Evolutionary conservation across 202 grass and related monocot genomes (phyloP).

Genomic region (Cymbopogon flexuosus): DNA sequence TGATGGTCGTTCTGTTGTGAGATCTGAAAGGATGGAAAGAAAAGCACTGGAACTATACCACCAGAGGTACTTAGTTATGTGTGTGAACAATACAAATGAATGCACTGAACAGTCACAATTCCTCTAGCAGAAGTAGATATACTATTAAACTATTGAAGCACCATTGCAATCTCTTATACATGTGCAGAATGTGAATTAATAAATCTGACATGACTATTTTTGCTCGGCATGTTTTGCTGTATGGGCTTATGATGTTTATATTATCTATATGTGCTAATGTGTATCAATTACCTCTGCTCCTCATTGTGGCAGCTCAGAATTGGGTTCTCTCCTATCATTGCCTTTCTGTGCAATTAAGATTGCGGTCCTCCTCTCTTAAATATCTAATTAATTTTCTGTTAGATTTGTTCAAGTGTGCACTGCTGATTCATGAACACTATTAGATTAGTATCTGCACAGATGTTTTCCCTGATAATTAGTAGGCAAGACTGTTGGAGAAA

Average conservation of each 20-base stretch:
- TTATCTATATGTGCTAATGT: not conserved
- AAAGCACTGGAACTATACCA: constrained; percentile 64
- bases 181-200: not conserved
- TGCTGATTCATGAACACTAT: not conserved
- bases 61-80: constrained; percentile 57
- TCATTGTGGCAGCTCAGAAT: not conserved
- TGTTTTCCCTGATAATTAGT: not conserved
- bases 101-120: not conserved
- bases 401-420: not conserved
- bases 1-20: constrained; percentile 64
- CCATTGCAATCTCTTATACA: not conserved
- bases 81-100: not conserved
- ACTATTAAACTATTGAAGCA: constrained; percentile 8
- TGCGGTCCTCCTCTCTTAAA: not conserved
- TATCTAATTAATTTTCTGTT: not conserved
- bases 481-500: not conserved
- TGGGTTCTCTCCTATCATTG: not conserved
- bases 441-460: not conserved
- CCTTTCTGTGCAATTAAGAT: not conserved
- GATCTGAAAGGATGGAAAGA: constrained; percentile 87
- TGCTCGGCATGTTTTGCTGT: constrained; percentile 1
- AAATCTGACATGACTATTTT: constrained; percentile 2
- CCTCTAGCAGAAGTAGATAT: constrained; percentile 12
- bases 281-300: not conserved
- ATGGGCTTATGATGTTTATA: not conserved